Conservation (phyloP, 352 stramenopile species). For the Phytophthora fragariaefolia region DNA sequence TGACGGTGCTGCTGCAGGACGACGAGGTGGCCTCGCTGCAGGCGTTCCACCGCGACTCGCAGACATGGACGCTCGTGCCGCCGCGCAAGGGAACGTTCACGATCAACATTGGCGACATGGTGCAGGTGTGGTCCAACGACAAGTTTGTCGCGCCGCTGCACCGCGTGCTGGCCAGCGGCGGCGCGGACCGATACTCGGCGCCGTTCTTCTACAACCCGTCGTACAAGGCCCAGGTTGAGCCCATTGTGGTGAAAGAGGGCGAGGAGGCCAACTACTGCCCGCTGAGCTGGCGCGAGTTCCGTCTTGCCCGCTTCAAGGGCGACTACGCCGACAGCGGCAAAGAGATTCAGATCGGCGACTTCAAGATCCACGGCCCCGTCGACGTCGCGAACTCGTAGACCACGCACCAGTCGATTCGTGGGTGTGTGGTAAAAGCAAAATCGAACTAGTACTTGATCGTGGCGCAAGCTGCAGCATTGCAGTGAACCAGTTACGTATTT, state of each 20-base stretch:
- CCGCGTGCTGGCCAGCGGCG: conserved; percentile 50
- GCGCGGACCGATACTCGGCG: conserved; percentile 52
- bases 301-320: conserved; percentile 86
- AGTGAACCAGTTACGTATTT: too few relatives aligned
- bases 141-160: conserved; percentile 53
- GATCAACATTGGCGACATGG: conserved; percentile 70
- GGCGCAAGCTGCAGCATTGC: too few relatives aligned
- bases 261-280: conserved; percentile 65
- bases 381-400: conserved; percentile 6
- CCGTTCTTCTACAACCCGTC: conserved; percentile 77
- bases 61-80: conserved; percentile 58
- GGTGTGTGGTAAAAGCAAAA: background rate
- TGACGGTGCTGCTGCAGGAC: conserved; percentile 69
- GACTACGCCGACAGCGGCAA: conserved; percentile 92
- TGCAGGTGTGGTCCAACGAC: conserved; percentile 68
- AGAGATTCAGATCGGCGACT: conserved; percentile 58
- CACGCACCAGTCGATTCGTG: background rate
- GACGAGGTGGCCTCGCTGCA: conserved; percentile 63
- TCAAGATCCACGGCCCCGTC: conserved; percentile 23
- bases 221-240: conserved; percentile 70
- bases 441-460: background rate
- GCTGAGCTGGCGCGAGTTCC: conserved; percentile 91
- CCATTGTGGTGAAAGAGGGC: conserved; percentile 48
- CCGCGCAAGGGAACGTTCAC: conserved; percentile 52
- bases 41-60: conserved; percentile 50